These are phyloP conservation scores for Mycena leptocephala DNA, from an alignment of 768 basidiomycete species.

Conservation along the genomic window DNA sequence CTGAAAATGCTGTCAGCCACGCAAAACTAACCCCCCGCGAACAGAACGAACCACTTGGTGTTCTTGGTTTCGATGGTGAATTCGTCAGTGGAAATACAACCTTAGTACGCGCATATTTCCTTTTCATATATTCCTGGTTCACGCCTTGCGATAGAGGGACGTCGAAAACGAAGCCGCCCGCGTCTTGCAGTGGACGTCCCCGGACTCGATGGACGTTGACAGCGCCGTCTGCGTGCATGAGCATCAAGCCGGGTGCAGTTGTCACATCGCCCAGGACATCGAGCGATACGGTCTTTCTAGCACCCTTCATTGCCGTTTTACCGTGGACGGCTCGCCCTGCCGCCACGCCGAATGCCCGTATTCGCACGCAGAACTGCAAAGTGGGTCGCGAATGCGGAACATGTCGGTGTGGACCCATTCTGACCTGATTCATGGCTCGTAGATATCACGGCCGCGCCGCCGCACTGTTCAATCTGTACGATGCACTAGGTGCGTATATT, in stretches of 20 bases:
- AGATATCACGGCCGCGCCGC: slow-evolving; percentile 25
- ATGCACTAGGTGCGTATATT: slow-evolving; percentile 40
- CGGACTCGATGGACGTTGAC: slow-evolving; percentile 29
- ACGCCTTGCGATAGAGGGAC: slow-evolving; percentile 22
- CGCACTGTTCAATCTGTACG: slow-evolving; percentile 45
- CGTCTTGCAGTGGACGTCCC: slow-evolving; percentile 32
- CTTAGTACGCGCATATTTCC: slow-evolving; percentile 34
- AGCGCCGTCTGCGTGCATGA: slow-evolving; percentile 27
- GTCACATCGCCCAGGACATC: slow-evolving; percentile 40
- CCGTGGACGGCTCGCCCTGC: slow-evolving; percentile 41
- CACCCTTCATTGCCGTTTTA: slow-evolving; percentile 45
- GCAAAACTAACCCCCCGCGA: slow-evolving; percentile 35
- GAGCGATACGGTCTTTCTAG: slow-evolving; percentile 40
- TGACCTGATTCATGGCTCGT: background rate
- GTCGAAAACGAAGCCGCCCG: slow-evolving; percentile 39
- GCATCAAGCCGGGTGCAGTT: slow-evolving; percentile 35
- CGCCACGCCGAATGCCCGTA: slow-evolving; percentile 41
- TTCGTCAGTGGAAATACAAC: slow-evolving; percentile 40
- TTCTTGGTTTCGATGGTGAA: slow-evolving; percentile 40
- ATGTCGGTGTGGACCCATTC: background rate
- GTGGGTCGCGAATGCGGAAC: slow-evolving; percentile 21
- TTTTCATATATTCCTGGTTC: background rate
- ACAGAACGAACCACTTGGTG: slow-evolving; percentile 31
- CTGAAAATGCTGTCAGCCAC: slow-evolving; percentile 36
- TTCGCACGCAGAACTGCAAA: slow-evolving; percentile 36